These are phyloP conservation scores for Linderniella brevidens DNA, from an alignment of 257 asterid genomes.

Conservation along the genomic window DNA sequence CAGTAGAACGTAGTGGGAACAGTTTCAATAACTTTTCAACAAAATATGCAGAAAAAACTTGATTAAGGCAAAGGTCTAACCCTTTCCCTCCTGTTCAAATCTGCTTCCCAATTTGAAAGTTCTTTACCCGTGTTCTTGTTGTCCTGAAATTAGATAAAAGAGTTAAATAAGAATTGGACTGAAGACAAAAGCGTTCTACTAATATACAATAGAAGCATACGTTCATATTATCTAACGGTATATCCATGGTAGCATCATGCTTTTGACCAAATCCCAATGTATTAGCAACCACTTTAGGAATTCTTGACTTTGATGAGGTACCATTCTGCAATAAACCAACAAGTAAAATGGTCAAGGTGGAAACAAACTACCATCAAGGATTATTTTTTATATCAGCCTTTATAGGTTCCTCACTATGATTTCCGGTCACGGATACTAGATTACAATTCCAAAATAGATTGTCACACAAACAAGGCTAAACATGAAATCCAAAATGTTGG, in stretches of 20 bases:
- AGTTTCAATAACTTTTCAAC: too few relatives aligned
- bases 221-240: conserved; percentile 67
- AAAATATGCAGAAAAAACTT: conserved; percentile 1
- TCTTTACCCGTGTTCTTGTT: conserved; percentile 63
- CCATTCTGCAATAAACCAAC: conserved; percentile 45
- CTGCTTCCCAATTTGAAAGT: conserved; percentile 77
- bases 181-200: not conserved
- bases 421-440: too few relatives aligned
- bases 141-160: conserved; percentile 33
- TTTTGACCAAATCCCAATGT: conserved; percentile 88
- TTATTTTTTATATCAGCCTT: too few relatives aligned
- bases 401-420: too few relatives aligned
- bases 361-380: not conserved
- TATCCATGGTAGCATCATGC: conserved; percentile 87
- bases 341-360: not conserved
- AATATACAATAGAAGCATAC: conserved; percentile 14
- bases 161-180: conserved; percentile 7
- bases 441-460: too few relatives aligned
- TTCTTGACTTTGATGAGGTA: conserved; percentile 57
- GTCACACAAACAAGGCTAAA: too few relatives aligned
- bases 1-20: too few relatives aligned
- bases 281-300: conserved; percentile 65
- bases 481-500: too few relatives aligned
- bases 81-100: conserved; percentile 76
- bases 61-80: conserved; percentile 21